These are phyloP conservation scores for Capsicum pubescens DNA, from an alignment of 257 asterid species.

Conservation along the genomic window DNA sequence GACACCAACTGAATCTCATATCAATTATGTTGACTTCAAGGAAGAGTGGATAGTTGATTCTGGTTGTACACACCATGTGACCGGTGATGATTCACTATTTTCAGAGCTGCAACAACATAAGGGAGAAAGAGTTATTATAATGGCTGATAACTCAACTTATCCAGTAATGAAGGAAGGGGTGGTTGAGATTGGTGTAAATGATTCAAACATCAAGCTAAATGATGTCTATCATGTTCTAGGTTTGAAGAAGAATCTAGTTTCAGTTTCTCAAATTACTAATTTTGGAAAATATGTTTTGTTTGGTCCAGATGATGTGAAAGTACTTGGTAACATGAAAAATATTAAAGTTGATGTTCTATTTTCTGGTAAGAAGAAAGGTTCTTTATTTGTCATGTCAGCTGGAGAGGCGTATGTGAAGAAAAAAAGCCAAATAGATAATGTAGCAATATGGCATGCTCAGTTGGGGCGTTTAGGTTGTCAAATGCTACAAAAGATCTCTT, in stretches of 20 bases:
- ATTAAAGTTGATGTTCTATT: slow-evolving; percentile 16
- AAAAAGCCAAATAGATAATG: slow-evolving; percentile 21
- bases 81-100: neutral
- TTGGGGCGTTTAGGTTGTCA: slow-evolving; percentile 30
- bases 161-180: slow-evolving; percentile 20
- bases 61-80: slow-evolving; percentile 25
- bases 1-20: neutral
- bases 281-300: slow-evolving; percentile 35
- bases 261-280: slow-evolving; percentile 27
- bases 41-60: slow-evolving; percentile 28
- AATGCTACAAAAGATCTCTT: slow-evolving; percentile 32
- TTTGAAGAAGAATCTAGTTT: slow-evolving; percentile 33
- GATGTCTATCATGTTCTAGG: slow-evolving; percentile 33
- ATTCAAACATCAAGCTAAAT: slow-evolving; percentile 5
- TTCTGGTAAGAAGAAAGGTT: neutral
- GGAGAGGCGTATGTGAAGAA: slow-evolving; percentile 31
- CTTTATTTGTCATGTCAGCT: neutral
- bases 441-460: slow-evolving; percentile 32
- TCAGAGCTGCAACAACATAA: neutral
- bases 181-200: neutral
- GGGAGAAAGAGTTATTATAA: neutral
- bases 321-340: slow-evolving; percentile 24
- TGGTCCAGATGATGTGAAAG: slow-evolving; percentile 33
- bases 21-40: neutral
- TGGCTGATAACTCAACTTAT: slow-evolving; percentile 4